Base-by-base conservation (phyloP, 352 stramenopile genomes). In the Phytophthora rubi region DNA sequence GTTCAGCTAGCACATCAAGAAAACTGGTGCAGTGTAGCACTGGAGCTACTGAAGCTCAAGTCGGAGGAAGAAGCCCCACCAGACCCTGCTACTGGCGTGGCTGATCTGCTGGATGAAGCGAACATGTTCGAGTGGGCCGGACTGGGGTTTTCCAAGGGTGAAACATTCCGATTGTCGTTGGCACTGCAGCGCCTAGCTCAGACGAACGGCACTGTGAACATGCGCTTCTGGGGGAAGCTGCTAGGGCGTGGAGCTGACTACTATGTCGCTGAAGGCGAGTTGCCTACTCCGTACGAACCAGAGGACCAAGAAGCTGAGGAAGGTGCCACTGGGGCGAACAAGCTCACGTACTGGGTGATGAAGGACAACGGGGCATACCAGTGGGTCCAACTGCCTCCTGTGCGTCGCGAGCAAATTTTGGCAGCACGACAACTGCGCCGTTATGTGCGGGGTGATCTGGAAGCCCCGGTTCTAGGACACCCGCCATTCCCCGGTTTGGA, bases 301-400 rank as follows among this genome's bases (percentile, higher is more conserved):
- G 88, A 96, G 33, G 91, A 97, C 45, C 62, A 65, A 10, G 80
- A 91, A 16, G 88, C 89, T 0, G 80, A 92, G 42, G 83, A 95
- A 75, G 88, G 86, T 1, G 68, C 65, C 10, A 66, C 71, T 13
- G 93, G 93, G 4, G 81, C 69, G 32, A 98, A 98, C 76, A 95
- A 94, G 62, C 92, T 90, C 64, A 97, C 90, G 12, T 98, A 97
- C 71, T 98, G 89, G 89, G 90, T 88, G 3, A 89, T 94, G 84
- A 88, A 89, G 61, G 88, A 93, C 70, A 76, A 93, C 47, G 83
- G 85, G n/a, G 60, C 45, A 44, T 95, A 93, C 68, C 69, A 89
- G 49, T 98, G 92, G 93, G 73, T 85, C 4, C 84, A 94, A 58
- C 70, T 98, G 26, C 90, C 90, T 6, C 85, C 76, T 28, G 88